Evolutionary conservation across 179 eudicot species (phyloP), one percentile per base, ranked within the genome.

Genomic region (Beta corolliflora): DNA sequence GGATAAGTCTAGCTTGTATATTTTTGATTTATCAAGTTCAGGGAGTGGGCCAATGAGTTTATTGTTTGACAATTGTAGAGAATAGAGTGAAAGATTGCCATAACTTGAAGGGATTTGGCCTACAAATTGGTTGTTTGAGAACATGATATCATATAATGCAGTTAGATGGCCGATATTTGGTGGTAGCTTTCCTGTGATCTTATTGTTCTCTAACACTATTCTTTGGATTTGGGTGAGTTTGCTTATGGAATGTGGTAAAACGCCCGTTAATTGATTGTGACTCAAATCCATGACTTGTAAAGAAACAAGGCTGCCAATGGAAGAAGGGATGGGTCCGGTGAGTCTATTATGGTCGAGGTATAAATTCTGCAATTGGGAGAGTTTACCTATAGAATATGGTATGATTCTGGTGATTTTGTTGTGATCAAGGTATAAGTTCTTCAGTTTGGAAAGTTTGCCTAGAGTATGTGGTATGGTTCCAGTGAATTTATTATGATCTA

Each of bases 31-130:
- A 70, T 44, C 45, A 31, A 66, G 44, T 66, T 66, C 45, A 25
- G 70, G 44, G 44, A 66, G 74, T 5, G 74, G 54, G 54, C 74
- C 29, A 19, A 48, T 83, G 79, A 91, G 64, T 7, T 29, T 79
- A 79, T 91, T 90, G 75, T 73, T 73, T 7, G 77, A 23, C 60
- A 73, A 54, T 3, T 73, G 55, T 41, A 73, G 53, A 16, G 61
- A 3, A 36, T 10, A 6, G 70, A 66, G 70, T 5, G 11, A 29
- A 5, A 66, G 45, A 66, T 31, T 31, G 25, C 3, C 65, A 60
- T 48, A 87, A 83, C 89, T 90, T 25, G 86, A 29, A 11, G 98
- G 98, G 76, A 95, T 90, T 46, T 72, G 80, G 15, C 97, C 98
- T 0, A 77, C 64, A 53, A 94, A 87, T 1, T 23, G 76, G 80